Base-by-base conservation (phyloP, 2,329 filamentous ascomycete species). In the Fusarium subtropicale region DNA sequence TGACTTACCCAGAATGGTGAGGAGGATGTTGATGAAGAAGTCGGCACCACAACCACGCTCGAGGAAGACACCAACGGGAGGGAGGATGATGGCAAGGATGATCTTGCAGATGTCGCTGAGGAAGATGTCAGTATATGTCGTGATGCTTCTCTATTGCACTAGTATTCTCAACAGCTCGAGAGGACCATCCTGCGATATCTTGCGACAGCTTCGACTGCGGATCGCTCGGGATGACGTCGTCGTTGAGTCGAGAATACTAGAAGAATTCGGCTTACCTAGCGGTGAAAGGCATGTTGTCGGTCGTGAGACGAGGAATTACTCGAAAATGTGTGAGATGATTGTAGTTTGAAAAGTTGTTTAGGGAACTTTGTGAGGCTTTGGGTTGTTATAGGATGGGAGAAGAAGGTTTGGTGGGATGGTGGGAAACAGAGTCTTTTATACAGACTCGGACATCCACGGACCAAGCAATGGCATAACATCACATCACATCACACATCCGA, bases 61-160 rank as follows among this genome's bases (percentile, higher is more conserved):
- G 74, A 97, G 92, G 88, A 97, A 96, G 80, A 97, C 94, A 84
- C 94, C 94, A 58, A 97, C 83, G 79, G 94, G 94, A 60, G 94
- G 94, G 71, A 97, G 89, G 84, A 97, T 84, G 85, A 97, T 85
- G 85, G 94, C 94, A 83, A 97, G 87, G 83, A 97, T 87, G 86
- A 89, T 88, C 82, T 89, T 89, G 86, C 84, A 87, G 74, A 89
- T 88, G 71, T 89, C 86, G 75, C 81, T 82, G 53, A 50, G 54
- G 39, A 7, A 11, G 39, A 31, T 36, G 44, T 73, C 50, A 74
- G 69, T 57, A 38, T 31, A 24, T 44, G 26, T 34, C 20, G 28
- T 20, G 33, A 22, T 34, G 26, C 7, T 60, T 61, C 12, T 13
- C 6, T 26, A 56, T 57, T 33, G 53, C 38, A n/a, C 12, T n/a